Conservation (phyloP, 306 rosid genomes). For the Trifolium dubium region DNA sequence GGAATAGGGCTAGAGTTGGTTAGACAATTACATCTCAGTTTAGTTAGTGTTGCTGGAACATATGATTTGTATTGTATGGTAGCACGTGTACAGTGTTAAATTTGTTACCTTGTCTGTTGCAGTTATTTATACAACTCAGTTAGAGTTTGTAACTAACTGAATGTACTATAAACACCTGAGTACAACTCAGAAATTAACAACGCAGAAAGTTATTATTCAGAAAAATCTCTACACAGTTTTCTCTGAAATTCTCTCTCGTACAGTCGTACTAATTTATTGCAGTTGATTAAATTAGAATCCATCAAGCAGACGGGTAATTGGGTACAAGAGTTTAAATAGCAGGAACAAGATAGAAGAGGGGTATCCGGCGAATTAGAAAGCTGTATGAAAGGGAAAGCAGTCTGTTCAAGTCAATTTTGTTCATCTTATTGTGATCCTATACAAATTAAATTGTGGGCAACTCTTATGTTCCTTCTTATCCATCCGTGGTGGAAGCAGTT, state of each 20-base stretch:
- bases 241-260: background rate
- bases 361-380: background rate
- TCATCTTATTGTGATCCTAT: conserved; percentile 18
- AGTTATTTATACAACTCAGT: background rate
- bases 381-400: background rate
- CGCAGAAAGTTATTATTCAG: background rate
- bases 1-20: conserved; percentile 6
- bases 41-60: background rate
- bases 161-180: background rate
- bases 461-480: conserved; percentile 1
- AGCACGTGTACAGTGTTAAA: background rate
- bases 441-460: conserved; percentile 14
- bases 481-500: background rate
- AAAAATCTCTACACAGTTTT: background rate
- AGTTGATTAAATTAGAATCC: conserved; percentile 13
- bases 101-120: background rate
- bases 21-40: conserved; percentile 8
- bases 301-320: background rate
- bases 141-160: conserved; percentile 6
- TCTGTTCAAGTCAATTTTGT: conserved; percentile 18
- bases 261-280: background rate
- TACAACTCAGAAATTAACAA: background rate
- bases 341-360: conserved; percentile 4
- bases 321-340: conserved; percentile 11
- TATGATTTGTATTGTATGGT: conserved; percentile 8